Conservation (phyloP, 2,329 filamentous ascomycete species). For the Pseudocercospora crystallina region DNA sequence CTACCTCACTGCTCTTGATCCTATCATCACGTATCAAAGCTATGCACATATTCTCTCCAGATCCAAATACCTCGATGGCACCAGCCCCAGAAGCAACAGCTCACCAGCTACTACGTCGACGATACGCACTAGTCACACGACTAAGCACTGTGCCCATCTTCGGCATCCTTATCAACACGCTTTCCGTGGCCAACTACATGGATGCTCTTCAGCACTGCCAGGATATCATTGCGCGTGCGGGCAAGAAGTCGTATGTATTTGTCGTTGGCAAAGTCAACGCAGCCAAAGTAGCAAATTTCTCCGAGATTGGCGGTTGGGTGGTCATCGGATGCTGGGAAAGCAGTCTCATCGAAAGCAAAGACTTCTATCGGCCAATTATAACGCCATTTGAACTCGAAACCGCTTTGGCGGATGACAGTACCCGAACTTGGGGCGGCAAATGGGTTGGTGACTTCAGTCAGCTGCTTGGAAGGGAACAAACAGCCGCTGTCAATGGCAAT, state of each 20-base stretch:
- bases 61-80: constrained; percentile 11
- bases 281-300: constrained; percentile 94
- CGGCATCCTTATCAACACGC: constrained; percentile 92
- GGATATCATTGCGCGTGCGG: constrained; percentile 69
- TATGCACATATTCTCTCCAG: constrained; percentile 66
- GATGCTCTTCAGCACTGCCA: constrained; percentile 74
- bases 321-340: constrained; percentile 99
- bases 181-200: constrained; percentile 89
- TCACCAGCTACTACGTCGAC: constrained; percentile 68
- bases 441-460: constrained; percentile 87
- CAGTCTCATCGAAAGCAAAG: constrained; percentile 81
- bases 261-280: constrained; percentile 96
- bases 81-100: constrained; percentile 47
- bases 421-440: constrained; percentile 78
- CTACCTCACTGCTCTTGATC: constrained; percentile 79
- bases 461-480: constrained; percentile 50
- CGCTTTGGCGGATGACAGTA: constrained; percentile 71
- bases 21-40: constrained; percentile 78
- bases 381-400: constrained; percentile 92
- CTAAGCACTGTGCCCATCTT: constrained; percentile 81
- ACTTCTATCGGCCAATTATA: constrained; percentile 84
- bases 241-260: constrained; percentile 94
- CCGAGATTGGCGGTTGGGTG: constrained; percentile 93
- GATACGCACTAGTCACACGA: constrained; percentile 81
- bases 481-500: neutral